Percentiles rank a stretch among this genome's conserved stretches.
These are phyloP conservation scores for Linnemannia elongata DNA, from an alignment of 192 early-diverging fungal species.

Conservation along the genomic window DNA sequence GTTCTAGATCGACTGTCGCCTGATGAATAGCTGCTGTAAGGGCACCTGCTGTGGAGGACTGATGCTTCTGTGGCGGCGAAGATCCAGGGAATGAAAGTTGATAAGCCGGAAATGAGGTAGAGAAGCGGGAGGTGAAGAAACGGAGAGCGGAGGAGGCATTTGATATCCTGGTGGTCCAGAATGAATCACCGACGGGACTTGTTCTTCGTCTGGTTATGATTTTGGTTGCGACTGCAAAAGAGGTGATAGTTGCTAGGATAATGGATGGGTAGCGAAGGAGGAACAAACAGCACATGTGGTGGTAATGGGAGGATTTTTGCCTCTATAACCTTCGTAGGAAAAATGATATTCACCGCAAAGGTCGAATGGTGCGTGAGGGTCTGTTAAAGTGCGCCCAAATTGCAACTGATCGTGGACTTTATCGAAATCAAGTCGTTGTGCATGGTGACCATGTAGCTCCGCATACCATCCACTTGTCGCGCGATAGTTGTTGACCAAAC, in stretches of 20 bases:
- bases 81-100: not conserved
- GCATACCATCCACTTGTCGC: not conserved
- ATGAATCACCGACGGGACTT: not conserved
- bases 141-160: not conserved
- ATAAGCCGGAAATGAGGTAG: not conserved
- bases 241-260: not conserved
- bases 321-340: not conserved
- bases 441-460: not conserved
- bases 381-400: not conserved
- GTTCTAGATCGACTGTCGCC: not conserved
- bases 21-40: not conserved
- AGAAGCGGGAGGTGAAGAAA: slow-evolving; percentile 4
- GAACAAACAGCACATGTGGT: no score
- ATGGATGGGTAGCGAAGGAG: not conserved
- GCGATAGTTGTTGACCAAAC: not conserved
- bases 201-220: not conserved
- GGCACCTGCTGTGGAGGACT: not conserved
- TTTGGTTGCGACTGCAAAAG: not conserved
- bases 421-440: slow-evolving; percentile 11
- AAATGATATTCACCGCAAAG: not conserved
- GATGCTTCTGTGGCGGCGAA: not conserved
- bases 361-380: not conserved
- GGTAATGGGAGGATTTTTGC: not conserved
- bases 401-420: not conserved
- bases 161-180: not conserved